Evolutionary conservation across 768 basidiomycete genomes (phyloP), one percentile per base, ranked within the genome.

Genomic region (Phlebiopsis gigantea): DNA sequence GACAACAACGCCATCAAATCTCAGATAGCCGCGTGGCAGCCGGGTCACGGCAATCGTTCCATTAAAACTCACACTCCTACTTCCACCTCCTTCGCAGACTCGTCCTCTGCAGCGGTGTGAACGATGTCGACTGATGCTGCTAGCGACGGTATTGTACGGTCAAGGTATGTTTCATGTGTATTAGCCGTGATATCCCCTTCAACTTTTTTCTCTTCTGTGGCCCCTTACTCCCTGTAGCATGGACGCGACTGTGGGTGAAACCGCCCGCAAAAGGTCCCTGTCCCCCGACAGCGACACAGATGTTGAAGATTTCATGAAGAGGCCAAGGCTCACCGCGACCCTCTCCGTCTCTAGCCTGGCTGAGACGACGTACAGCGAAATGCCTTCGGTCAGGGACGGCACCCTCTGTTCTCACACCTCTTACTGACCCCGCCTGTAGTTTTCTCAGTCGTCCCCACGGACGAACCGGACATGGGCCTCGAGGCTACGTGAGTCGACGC

Each of bases 1-100:
- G 50, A 51, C 50, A 51, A 51, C 50, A 51, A 51, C 50, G 50
- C 50, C 31, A 51, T 51, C 50, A 51, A 39, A 51, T 51, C 50
- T 51, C 19, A 51, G 50, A 51, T 51, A 29, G 50, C 34, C 34
- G 21, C 50, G 50, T 31, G 50, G 50, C 50, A 21, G 31, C 31
- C 50, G 50, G 50, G 34, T 51, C 29, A 51, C 50, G 50, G 50
- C 50, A 51, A 51, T 51, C 50, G 50, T 41, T 39, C 30, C 4
- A 34, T 12, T 25, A 51, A 51, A 30, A 34, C 50, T 51, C 50
- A 51, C 50, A 41, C 50, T 41, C 21, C 29, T 22, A 51, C 50
- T 31, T 22, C 22, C 31, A n/a, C 17, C 50, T 26, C 15, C 30
- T 24, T 21, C 34, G 7, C 30, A 29, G 31, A 30, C 50, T 22